Evolutionary conservation across 2,329 filamentous ascomycete species (phyloP).

Genomic region (Trichoderma endophyticum): DNA sequence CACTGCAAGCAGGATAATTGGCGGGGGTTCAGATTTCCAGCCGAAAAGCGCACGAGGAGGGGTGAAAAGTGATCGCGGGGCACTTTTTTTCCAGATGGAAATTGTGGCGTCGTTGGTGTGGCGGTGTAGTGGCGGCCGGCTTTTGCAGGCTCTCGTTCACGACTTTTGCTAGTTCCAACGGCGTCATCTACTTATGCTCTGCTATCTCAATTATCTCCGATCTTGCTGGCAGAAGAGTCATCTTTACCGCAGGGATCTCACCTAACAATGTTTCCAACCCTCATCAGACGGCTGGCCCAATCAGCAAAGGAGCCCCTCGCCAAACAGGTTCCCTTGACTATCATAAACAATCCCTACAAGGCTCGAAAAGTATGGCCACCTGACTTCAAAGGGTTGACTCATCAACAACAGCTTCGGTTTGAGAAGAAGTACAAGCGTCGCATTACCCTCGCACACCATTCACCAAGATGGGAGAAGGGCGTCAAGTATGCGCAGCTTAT

Average conservation of each 20-base stretch:
- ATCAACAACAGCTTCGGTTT: constrained; percentile 72
- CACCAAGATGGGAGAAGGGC: constrained; percentile 63
- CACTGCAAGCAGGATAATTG: constrained; percentile 25
- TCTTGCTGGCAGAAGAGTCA: background rate
- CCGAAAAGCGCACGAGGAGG: constrained; percentile 27
- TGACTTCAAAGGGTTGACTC: constrained; percentile 66
- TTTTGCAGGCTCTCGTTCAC: constrained; percentile 19
- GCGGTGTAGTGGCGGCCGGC: constrained; percentile 28
- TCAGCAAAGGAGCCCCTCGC: constrained; percentile 29
- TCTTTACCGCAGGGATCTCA: constrained; percentile 8
- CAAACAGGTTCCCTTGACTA: constrained; percentile 30
- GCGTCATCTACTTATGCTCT: background rate
- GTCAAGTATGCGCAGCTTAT: constrained; percentile 63
- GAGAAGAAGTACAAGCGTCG: constrained; percentile 77
- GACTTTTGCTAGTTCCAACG: constrained; percentile 16
- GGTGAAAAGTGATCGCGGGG: constrained; percentile 38
- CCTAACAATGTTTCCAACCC: constrained; percentile 35
- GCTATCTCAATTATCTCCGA: background rate
- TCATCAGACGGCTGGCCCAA: constrained; percentile 35
- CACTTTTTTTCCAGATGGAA: constrained; percentile 22
- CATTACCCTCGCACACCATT: constrained; percentile 56
- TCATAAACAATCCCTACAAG: constrained; percentile 56
- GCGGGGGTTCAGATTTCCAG: constrained; percentile 13
- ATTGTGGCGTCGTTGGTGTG: constrained; percentile 25
- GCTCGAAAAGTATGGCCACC: constrained; percentile 76